phyloP scores from a whole-genome alignment of 495 filamentous ascomycete species.

The Penicillium canariense region DNA sequence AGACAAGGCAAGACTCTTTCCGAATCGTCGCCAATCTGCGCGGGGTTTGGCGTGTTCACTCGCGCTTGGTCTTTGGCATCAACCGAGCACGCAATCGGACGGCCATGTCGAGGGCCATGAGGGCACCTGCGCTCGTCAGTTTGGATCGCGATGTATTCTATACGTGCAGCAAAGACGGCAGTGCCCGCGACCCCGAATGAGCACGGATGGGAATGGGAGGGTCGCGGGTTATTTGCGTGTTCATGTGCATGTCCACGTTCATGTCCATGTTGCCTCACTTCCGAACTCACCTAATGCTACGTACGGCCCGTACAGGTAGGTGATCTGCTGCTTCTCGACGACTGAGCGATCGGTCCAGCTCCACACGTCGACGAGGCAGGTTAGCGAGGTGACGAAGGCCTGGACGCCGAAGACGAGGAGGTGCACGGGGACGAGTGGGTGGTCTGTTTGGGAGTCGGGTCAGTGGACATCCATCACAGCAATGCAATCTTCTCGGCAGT shows the following conservation, averaged over 20 bases:
- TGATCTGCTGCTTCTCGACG: slow-evolving; percentile 54
- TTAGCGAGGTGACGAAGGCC: slow-evolving; percentile 67
- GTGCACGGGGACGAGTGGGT: slow-evolving; percentile 59
- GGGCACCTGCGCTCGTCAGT: slow-evolving; percentile 39
- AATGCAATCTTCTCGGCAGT: no score
- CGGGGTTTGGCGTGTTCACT: slow-evolving; percentile 18
- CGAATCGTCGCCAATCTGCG: no score
- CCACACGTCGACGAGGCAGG: slow-evolving; percentile 63
- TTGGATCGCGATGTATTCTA: neutral
- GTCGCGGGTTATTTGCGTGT: neutral
- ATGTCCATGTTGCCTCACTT: no score
- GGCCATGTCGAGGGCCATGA: slow-evolving; percentile 58
- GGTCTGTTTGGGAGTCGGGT: slow-evolving; percentile 39
- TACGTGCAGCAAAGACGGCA: slow-evolving; percentile 1
- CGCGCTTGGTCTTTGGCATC: slow-evolving; percentile 34
- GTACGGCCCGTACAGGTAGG: slow-evolving; percentile 69
- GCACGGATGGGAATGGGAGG: neutral
- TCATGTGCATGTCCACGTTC: no score
- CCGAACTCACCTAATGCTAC: slow-evolving; percentile 62
- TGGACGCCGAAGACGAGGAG: slow-evolving; percentile 68
- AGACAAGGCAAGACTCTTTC: no score
- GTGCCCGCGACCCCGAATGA: neutral
- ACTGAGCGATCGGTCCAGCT: slow-evolving; percentile 56
- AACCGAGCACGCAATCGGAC: slow-evolving; percentile 38
- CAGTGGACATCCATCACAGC: no score